Evolutionary conservation across 306 rosid species (phyloP), one percentile per base, ranked within the genome.

Genomic region (Rosa multiflora): DNA sequence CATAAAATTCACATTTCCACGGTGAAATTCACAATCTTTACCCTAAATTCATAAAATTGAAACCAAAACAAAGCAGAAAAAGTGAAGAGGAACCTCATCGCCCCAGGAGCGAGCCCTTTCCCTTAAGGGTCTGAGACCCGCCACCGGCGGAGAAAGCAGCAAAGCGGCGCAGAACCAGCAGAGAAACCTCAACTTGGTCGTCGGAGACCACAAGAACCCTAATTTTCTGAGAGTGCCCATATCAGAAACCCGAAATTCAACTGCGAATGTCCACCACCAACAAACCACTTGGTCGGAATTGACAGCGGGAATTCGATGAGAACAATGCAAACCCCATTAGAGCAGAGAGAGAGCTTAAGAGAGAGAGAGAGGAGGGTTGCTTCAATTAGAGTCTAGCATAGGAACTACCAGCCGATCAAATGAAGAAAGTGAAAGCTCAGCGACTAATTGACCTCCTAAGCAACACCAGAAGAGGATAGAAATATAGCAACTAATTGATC

Each of bases 91-190:
- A 87, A 95, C 99, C 99, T 95, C 99, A 75, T 93, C 98, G 26
- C 96, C 97, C 99, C 99, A 95, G 0, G 98, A 89, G 18, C 90
- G 90, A 84, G 93, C 82, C 77, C 90, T 87, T 76, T 95, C 99
- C 87, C 99, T 83, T 32, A 95, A 85, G 21, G 99, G 99, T 86
- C 99, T 90, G 66, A 95, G 84, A 81, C 91, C 90, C 18, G 75
- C 88, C 85, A 81, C 98, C 48, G 96, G 91, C 88, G 74, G 84
- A 44, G 78, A 75, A 80, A 89, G 78, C 82, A 93, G 70, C 52
- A 86, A 40, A 74, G 83, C 80, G 74, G 79, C 63, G 79, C 82
- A 87, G 53, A 82, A 75, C 37, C 93, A 84, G 67, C 71, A 72
- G 59, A 86, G 73, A 75, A 78, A 73, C 70, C 91, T 81, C 43